Conservation (phyloP, 2,329 filamentous ascomycete genomes). For the Allantophomopsis cytisporea region DNA sequence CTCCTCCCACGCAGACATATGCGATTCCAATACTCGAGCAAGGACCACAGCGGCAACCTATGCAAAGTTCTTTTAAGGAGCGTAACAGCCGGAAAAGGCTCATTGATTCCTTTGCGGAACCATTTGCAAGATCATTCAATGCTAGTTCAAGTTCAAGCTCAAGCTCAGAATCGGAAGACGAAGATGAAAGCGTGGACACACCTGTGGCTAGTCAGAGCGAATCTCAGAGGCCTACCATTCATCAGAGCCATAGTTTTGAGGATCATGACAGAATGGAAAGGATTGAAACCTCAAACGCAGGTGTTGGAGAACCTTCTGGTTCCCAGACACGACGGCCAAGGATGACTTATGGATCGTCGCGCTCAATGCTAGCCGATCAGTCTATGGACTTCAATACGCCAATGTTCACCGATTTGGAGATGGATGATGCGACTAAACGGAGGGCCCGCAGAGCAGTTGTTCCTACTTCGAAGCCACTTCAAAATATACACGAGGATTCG, state of each 20-base stretch:
- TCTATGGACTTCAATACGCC: not conserved
- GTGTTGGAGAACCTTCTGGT: not conserved
- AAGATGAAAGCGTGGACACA: constrained; percentile 4
- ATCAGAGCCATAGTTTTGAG: not conserved
- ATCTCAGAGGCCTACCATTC: not conserved
- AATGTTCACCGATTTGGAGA: not conserved
- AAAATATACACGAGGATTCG: constrained; percentile 15
- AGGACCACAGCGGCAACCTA: not conserved
- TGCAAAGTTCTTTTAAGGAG: not conserved
- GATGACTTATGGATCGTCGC: not conserved
- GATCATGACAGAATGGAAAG: not conserved
- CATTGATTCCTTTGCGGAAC: constrained; percentile 19
- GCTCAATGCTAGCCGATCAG: constrained; percentile 19
- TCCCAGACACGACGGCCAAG: not conserved
- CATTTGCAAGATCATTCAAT: constrained; percentile 3
- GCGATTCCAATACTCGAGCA: not conserved
- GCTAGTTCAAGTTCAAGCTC: not conserved
- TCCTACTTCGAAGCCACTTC: constrained; percentile 5
- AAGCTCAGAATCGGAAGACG: constrained; percentile 2
- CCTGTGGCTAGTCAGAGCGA: not conserved
- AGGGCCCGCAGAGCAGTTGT: constrained; percentile 3
- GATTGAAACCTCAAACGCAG: not conserved
- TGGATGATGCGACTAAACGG: not conserved
- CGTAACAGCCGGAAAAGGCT: constrained; percentile 12
- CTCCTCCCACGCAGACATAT: too few relatives aligned